Conservation (phyloP, 2,329 filamentous ascomycete genomes). For the Juglanconis sp. region DNA sequence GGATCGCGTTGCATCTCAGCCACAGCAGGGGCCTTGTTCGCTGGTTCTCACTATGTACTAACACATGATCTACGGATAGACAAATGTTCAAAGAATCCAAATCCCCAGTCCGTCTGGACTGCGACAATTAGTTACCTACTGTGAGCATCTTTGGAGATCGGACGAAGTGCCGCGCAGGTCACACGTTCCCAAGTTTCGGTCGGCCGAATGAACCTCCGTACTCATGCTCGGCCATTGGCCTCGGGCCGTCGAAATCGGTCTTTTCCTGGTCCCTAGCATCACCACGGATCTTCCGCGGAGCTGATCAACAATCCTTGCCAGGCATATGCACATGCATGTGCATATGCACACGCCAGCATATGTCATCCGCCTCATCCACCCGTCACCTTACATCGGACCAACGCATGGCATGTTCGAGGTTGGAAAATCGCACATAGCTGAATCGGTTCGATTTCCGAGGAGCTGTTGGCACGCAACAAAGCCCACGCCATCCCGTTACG, state of each 20-base stretch:
- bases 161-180: too few species aligned
- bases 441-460: too few species aligned
- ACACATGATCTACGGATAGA: neutral
- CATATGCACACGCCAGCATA: neutral
- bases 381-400: too few species aligned
- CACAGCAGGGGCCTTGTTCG: neutral
- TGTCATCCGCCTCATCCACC: neutral
- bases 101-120: too few species aligned
- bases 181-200: neutral
- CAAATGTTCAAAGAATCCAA: neutral
- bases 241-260: neutral
- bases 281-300: neutral
- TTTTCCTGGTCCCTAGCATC: neutral
- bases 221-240: neutral
- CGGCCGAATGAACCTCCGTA: neutral
- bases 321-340: neutral
- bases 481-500: neutral
- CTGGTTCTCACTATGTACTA: conserved; percentile 7
- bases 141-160: too few species aligned
- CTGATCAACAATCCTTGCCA: neutral
- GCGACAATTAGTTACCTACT: too few species aligned
- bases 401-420: too few species aligned
- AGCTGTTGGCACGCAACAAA: too few species aligned
- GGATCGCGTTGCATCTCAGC: neutral
- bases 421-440: too few species aligned